A percentile compares a stretch with the other conserved stretches of the same genome.
These are phyloP conservation scores for Oryza nivara DNA, from an alignment of 176 grass and related monocot genomes.

Conservation along the genomic window DNA sequence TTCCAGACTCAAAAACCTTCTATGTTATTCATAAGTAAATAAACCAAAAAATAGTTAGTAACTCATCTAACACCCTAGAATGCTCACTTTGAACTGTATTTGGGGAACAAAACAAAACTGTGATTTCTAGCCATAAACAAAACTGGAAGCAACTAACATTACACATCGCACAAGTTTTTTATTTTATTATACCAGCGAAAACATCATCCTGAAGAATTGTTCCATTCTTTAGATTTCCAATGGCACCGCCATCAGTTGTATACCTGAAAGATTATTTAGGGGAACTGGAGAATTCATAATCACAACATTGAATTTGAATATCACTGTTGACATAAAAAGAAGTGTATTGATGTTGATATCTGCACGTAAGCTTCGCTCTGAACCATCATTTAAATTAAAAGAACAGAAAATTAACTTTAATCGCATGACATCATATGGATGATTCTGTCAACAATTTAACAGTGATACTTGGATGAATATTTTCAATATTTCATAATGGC, in stretches of 20 bases:
- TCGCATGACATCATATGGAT: not conserved
- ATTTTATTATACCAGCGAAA: constrained; percentile 69
- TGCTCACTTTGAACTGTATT: not conserved
- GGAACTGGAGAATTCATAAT: constrained; percentile 38
- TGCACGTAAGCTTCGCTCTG: not conserved
- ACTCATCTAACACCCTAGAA: not conserved
- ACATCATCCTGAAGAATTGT: constrained; percentile 78
- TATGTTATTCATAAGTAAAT: not conserved
- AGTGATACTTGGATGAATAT: constrained; percentile 10
- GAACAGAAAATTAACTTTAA: not conserved
- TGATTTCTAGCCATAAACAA: constrained; percentile 2
- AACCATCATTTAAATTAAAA: constrained; percentile 1
- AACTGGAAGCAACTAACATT: constrained; percentile 25
- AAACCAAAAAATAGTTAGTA: not conserved
- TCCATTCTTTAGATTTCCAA: constrained; percentile 66
- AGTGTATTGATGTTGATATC: not conserved
- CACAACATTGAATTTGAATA: not conserved
- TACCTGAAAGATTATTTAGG: constrained; percentile 66
- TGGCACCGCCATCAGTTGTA: constrained; percentile 84
- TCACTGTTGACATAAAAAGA: constrained; percentile 12
- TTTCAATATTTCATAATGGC: constrained; percentile 2
- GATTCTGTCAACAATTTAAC: not conserved
- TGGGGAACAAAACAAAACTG: not conserved
- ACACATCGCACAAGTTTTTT: constrained; percentile 11
- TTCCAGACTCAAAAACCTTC: constrained; percentile 1